phyloP scores from a whole-genome alignment of 2,329 filamentous ascomycete genomes.

The Colletotrichum godetiae region DNA sequence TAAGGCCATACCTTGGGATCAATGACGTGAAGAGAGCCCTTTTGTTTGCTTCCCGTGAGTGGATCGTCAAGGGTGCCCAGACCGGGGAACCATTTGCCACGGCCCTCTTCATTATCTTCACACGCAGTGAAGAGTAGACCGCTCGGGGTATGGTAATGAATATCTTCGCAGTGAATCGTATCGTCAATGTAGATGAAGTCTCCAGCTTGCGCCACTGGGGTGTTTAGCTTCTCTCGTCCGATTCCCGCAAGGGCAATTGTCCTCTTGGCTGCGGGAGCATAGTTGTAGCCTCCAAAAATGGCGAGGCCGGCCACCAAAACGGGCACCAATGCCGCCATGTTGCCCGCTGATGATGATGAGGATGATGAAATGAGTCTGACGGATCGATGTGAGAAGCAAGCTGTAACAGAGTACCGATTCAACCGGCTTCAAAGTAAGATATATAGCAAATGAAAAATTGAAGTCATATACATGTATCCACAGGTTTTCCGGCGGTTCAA shows the following conservation, averaged over 20 bases:
- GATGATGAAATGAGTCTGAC: too few species aligned
- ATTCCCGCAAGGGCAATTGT: conserved; percentile 39
- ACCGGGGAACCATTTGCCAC: conserved; percentile 65
- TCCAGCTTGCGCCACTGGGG: conserved; percentile 34
- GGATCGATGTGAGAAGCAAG: too few species aligned
- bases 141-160: conserved; percentile 64
- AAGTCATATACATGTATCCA: not conserved
- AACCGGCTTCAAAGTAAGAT: not conserved
- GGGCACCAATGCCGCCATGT: conserved; percentile 21
- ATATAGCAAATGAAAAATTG: not conserved
- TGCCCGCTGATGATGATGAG: not conserved
- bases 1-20: conserved; percentile 59
- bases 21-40: conserved; percentile 63
- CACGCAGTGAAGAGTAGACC: conserved; percentile 67
- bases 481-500: not conserved
- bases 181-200: conserved; percentile 58
- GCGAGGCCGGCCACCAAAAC: conserved; percentile 24
- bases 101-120: conserved; percentile 52
- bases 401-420: not conserved
- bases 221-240: conserved; percentile 41
- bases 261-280: conserved; percentile 7
- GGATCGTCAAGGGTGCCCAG: conserved; percentile 54
- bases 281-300: conserved; percentile 23
- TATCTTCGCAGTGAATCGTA: conserved; percentile 68
- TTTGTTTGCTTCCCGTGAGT: conserved; percentile 46